Base-by-base conservation (phyloP, 305 asterid species). In the Fraxinus paxiana region DNA sequence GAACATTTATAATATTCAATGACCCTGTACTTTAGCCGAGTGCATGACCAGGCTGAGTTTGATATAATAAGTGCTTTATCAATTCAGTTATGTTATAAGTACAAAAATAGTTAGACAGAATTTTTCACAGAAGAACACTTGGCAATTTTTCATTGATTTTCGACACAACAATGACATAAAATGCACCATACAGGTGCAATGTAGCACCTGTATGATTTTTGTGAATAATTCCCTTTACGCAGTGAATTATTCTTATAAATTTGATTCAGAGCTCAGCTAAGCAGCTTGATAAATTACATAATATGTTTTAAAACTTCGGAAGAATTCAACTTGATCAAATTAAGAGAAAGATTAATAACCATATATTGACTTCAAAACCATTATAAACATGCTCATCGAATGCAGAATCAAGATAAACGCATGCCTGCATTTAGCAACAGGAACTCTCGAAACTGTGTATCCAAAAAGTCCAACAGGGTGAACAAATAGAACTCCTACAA, bases 291-390 rank as follows among this genome's bases (percentile, higher is more conserved):
- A 46, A 46, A 30, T 12, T 61, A 35, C 48, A 67, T 59, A 34
- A 46, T 26, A 65, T 6, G 8, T 54, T 17, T 51, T 54, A 12
- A 34, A 35, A 1, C 28, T 35, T 59, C 18, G 10, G 33, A 79
- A 81, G 33, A 48, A 37, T 63, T 75, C 84, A 82, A 30, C 33
- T 34, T 80, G 31, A 73, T 63, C 61, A 48, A 51, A 12, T 28
- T 82, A 79, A 56, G 72, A 15, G 20, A 41, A 71, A 22, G 48
- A 63, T 77, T 31, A 74, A 24, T 77, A 26, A 75, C 51, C 10
- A 56, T 18, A 1, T n/a, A 69, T 35, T 61, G 12, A 18, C 51
- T 30, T 59, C 17, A 71, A 8, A 8, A 69, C 17, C 72, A 41
- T 34, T 5, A 17, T 54, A 54, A 41, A 73, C 46, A 18, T 54